Base-by-base conservation (phyloP, 163 green algal species). In the Chlorella variabilis region DNA sequence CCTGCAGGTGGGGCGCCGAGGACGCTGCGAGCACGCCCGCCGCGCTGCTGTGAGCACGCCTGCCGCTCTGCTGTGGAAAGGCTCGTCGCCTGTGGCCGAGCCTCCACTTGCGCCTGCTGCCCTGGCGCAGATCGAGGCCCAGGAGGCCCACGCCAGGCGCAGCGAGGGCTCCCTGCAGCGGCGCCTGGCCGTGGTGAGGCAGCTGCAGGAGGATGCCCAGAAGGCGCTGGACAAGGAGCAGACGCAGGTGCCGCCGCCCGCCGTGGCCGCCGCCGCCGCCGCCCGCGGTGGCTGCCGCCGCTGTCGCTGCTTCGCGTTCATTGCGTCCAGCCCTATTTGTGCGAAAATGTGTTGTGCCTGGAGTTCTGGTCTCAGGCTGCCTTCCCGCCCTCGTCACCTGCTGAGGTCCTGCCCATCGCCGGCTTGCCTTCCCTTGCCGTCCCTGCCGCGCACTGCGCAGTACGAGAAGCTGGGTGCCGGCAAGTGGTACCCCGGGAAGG, bases 401-500 rank as follows among this genome's bases (percentile, higher is more conserved):
- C n/a, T n/a, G n/a, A 27, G 23, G 25, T 25, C 20, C 15, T 23
- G 3, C 29, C 9, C 9, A 29, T 7, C 15, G 36, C 0, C 20
- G 3, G 36, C 25, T 58, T 36, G 8, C 8, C 34, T 25, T 48
- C 62, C 62, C 27, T 39, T 25, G 17, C 11, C 62, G 20, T 41
- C 36, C 25, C 38, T n/a, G n/a, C n/a, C n/a, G n/a, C n/a, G n/a
- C n/a, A n/a, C n/a, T n/a, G n/a, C 38, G 74, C 75, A 81, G 75
- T 63, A 33, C 5, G 41, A 48, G 5, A 62, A 62, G 41, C 75
- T 75, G 21, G 63, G 36, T n/a, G 2, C 4, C 0, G 75, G 75
- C 17, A 27, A 42, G 13, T 81, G 75, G 75, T 75, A 66, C 23
- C 61, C 75, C 1, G 75, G 75, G 21, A 81, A 81, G 42, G 27